Conservation (phyloP, 768 basidiomycete genomes). For the Multifurca ochricompacta region DNA sequence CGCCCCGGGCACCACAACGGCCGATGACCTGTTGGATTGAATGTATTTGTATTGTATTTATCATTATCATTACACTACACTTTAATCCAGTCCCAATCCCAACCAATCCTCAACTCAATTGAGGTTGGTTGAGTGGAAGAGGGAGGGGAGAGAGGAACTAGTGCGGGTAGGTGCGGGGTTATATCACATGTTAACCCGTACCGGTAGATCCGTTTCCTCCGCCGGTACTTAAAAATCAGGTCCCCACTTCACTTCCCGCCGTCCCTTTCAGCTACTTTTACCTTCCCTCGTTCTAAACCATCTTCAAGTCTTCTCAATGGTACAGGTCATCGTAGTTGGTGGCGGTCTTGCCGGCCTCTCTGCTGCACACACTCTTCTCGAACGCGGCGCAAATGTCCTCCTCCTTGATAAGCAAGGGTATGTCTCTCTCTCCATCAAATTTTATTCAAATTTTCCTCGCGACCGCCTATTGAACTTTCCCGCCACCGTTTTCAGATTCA, state of each 20-base stretch:
- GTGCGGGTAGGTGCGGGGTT: too few relatives aligned
- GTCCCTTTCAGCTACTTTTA: slow-evolving; percentile 2
- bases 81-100: too few relatives aligned
- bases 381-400: slow-evolving; percentile 92
- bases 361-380: slow-evolving; percentile 94
- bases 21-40: too few relatives aligned
- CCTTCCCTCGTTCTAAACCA: too few relatives aligned
- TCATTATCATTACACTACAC: too few relatives aligned
- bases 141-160: too few relatives aligned
- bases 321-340: slow-evolving; percentile 85
- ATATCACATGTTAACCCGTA: slow-evolving; percentile 10
- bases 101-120: too few relatives aligned
- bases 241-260: slow-evolving; percentile 1
- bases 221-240: neutral
- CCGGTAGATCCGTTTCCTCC: neutral
- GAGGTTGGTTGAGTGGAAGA: too few relatives aligned
- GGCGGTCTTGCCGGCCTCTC: slow-evolving; percentile 93
- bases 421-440: slow-evolving; percentile 20
- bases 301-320: slow-evolving; percentile 30
- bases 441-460: neutral
- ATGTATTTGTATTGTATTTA: too few relatives aligned
- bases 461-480: neutral
- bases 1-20: too few relatives aligned
- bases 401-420: slow-evolving; percentile 93
- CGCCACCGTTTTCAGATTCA: slow-evolving; percentile 62